Evolutionary conservation across 78 protist species (phyloP).

Genomic region (Goniomonas avonlea): DNA sequence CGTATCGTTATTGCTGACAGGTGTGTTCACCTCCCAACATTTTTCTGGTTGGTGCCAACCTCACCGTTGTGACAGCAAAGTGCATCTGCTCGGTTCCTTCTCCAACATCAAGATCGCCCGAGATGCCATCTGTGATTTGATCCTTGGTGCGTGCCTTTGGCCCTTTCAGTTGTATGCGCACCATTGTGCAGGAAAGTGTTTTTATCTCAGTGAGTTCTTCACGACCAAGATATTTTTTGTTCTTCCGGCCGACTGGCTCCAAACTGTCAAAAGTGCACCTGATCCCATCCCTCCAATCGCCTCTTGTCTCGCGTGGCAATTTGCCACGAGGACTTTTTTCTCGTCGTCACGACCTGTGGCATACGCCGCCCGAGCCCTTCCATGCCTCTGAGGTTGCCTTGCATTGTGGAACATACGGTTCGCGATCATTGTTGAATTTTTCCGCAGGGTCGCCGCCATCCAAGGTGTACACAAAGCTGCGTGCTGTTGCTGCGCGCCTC

Average conservation of each 20-base stretch:
- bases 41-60: no score
- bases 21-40: slow-evolving; percentile 30
- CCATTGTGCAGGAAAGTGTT: no score
- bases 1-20: slow-evolving; percentile 95
- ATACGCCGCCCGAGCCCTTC: no score
- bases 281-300: neutral
- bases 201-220: no score
- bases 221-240: neutral
- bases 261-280: neutral
- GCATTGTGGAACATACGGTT: no score
- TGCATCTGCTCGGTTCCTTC: slow-evolving; percentile 92
- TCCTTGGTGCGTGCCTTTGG: no score
- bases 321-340: no score
- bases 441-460: slow-evolving; percentile 71
- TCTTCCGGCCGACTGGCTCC: neutral
- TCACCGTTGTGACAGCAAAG: slow-evolving; percentile 35
- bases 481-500: slow-evolving; percentile 63
- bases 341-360: no score
- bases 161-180: no score
- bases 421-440: no score
- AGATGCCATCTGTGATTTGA: slow-evolving; percentile 80
- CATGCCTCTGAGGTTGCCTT: no score
- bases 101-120: slow-evolving; percentile 81
- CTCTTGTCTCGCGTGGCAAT: neutral
- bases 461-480: slow-evolving; percentile 79